A percentile compares a stretch with the other conserved stretches of the same genome.
Conservation (phyloP, 768 basidiomycete genomes). For the Phylloporus scabripes region DNA sequence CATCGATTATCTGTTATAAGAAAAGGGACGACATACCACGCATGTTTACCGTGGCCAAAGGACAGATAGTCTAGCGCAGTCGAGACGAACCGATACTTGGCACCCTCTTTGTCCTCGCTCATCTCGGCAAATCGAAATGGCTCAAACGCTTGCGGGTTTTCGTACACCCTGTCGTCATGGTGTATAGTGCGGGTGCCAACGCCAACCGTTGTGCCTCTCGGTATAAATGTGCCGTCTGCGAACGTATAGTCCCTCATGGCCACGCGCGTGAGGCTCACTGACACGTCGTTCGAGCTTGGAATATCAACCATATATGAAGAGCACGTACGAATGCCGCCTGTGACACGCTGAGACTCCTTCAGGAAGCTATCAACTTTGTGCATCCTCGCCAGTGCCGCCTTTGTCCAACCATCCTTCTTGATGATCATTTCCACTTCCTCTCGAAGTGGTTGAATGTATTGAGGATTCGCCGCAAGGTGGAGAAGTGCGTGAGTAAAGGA, state of each 20-base stretch:
- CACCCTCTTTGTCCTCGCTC: not conserved
- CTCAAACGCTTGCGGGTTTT: constrained; percentile 23
- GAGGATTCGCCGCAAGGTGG: not conserved
- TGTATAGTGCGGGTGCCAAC: not conserved
- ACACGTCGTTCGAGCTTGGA: not conserved
- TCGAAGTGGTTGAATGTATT: not conserved
- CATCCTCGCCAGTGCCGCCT: not conserved
- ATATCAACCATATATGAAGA: no score
- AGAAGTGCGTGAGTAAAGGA: not conserved
- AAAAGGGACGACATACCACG: not conserved
- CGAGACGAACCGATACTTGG: not conserved
- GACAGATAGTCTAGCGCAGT: not conserved
- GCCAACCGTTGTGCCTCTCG: constrained; percentile 25
- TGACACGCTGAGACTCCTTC: not conserved
- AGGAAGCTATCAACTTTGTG: not conserved
- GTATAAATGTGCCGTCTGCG: constrained; percentile 18
- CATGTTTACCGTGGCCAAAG: not conserved
- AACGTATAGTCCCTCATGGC: not conserved
- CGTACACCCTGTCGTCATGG: constrained; percentile 20
- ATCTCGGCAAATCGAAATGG: constrained; percentile 37
- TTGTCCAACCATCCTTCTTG: not conserved
- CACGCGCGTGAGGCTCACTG: not conserved
- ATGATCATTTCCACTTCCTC: not conserved
- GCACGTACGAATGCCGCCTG: no score
- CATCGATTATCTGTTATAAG: no score